Base-by-base conservation (phyloP, 169 alveolate genomes). In the Plasmodium relictum region DNA sequence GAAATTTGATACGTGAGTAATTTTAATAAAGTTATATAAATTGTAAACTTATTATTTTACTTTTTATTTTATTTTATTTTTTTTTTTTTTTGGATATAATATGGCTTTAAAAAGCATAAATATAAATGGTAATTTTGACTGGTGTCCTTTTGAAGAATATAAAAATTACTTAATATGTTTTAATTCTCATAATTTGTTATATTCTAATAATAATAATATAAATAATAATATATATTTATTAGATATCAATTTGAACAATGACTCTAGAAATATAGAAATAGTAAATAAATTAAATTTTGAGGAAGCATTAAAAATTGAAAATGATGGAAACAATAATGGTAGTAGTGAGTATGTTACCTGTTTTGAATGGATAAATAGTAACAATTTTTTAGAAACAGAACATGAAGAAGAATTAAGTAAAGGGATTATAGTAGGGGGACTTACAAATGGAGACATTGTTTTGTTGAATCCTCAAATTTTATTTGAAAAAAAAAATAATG, bases 131-230 rank as follows among this genome's bases (percentile, higher is more conserved):
- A 86, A 86, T 66, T 56, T 86, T 62, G 85, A 86, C 31, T 86
- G 92, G 92, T 86, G 92, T 74, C 92, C 92, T 24, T 86, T 86
- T 39, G 74, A 86, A 24, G 88, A 86, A 50, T 41, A 86, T 69
- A 86, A 86, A 45, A 86, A 86, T 50, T 70, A 86, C 56, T 52
- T 86, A 39, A 26, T 73, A 39, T 70, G 92, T 20, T 86, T 86
- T 42, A 86, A 71, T 42, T 69, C 92, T 2, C 87, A 86, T 24
- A 86, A 86, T 52, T 37, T 71, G 5, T 59, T 86, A n/a, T 86
- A 86, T 71, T 86, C 88, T 16, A 80, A 68, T 71, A 52, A 52
- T 20, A 72, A 14, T 14, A 86, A 45, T n/a, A 31, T 83, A 14
- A 83, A 68, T 50, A 86, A 86, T 63, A 70, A 71, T 73, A 65